Base-by-base conservation (phyloP, 2,329 filamentous ascomycete genomes). In the Aspergillus piperis region DNA sequence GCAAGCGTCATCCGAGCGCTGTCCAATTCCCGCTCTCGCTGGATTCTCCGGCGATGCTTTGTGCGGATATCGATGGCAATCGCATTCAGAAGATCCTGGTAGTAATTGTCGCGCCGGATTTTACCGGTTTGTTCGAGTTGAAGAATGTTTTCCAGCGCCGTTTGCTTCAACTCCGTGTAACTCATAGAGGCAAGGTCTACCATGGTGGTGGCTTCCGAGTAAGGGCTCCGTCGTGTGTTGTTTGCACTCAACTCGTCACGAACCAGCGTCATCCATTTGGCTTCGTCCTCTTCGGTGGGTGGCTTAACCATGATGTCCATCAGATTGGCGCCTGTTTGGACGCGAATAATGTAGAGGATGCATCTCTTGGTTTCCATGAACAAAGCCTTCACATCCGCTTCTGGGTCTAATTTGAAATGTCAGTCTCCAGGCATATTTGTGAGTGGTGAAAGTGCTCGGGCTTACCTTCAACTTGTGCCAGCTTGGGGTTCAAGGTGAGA, bases 311-410 rank as follows among this genome's bases (percentile, higher is more conserved):
- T 86, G 63, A 99, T 96, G 63, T 98, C 93, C 76, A 98, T 87
- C n/a, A 99, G 85, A 69, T 94, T 96, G 54, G 88, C 81, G 8
- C 95, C 95, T 2, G 91, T 92, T 77, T 99, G 96, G 38, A 99
- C 90, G 61, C 95, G 90, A 72, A 99, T 98, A 74, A 99, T 98
- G 78, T 98, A 99, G 64, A 99, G 82, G 42, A 98, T 90, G 72
- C 95, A 96, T 69, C 95, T 88, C 80, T 99, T 99, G 2, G 95
- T 98, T 78, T 98, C 95, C 88, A 97, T 98, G 75, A 97, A 97
- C 3, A 99, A 83, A 1, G 92, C 84, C 78, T 98, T 97, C 64
- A 95, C 83, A 62, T 95, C 90, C 3, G 93, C 92, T 72, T 98
- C 94, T 3, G 95, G 94, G 73, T 99, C 95, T 84, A 69, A 11